Conservation (phyloP, 2,329 filamentous ascomycete species). For the Colletotrichum limetticola region DNA sequence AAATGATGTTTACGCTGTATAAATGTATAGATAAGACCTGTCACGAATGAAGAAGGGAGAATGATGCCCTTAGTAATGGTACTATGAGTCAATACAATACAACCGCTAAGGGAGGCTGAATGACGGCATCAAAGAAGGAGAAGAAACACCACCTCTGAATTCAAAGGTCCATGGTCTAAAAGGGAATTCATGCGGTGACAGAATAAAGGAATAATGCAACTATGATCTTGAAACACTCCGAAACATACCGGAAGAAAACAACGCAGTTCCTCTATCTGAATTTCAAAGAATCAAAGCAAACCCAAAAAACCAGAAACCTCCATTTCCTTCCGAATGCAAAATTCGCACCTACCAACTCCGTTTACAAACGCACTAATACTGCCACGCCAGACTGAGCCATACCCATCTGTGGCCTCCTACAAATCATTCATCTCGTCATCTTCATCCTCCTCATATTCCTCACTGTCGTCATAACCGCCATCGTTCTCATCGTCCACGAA, state of each 20-base stretch:
- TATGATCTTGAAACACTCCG: too few species aligned
- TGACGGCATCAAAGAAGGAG: neutral
- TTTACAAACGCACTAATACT: neutral
- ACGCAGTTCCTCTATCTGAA: neutral
- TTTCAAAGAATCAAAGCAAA: neutral
- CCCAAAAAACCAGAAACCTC: neutral
- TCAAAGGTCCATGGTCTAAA: too few species aligned
- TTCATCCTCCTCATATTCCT: neutral
- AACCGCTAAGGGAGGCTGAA: neutral
- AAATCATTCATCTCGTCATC: neutral
- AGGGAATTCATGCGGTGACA: too few species aligned
- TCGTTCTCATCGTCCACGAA: neutral
- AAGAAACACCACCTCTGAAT: too few species aligned
- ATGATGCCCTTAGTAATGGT: neutral
- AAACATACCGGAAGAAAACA: neutral
- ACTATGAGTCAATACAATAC: neutral
- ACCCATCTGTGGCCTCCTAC: neutral
- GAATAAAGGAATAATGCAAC: too few species aligned
- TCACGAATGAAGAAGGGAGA: neutral
- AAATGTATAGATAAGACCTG: conserved; percentile 18
- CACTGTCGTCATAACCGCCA: neutral
- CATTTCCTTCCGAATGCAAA: neutral
- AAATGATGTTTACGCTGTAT: conserved; percentile 23
- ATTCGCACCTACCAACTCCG: neutral
- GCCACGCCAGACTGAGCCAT: neutral